Conservation (phyloP, 495 filamentous ascomycete genomes). For the Neurospora discreta region DNA sequence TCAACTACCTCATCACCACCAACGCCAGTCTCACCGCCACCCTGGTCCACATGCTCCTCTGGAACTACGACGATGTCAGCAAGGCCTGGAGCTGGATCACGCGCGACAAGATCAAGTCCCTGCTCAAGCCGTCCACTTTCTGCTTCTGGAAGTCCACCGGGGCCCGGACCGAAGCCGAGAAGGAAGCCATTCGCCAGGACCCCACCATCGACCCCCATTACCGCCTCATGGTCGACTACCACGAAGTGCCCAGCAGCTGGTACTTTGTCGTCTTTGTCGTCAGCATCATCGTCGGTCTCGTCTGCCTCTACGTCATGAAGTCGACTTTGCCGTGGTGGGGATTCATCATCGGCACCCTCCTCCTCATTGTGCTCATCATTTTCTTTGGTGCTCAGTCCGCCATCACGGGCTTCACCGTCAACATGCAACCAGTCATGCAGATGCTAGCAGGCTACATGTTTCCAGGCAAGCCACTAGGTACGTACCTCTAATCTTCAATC, state of each 20-base stretch:
- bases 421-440: conserved; percentile 5
- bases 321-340: conserved; percentile 46
- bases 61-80: conserved; percentile 31
- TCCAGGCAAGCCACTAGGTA: conserved; percentile 23
- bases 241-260: conserved; percentile 47
- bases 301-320: conserved; percentile 29
- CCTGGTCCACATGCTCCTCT: conserved; percentile 32
- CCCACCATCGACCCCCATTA: conserved; percentile 12
- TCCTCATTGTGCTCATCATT: conserved; percentile 22
- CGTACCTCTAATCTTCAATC: too few species aligned
- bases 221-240: conserved; percentile 33
- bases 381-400: neutral
- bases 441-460: conserved; percentile 25
- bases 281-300: conserved; percentile 39
- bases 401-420: neutral
- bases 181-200: neutral
- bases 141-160: conserved; percentile 2
- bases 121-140: conserved; percentile 9
- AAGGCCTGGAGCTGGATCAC: conserved; percentile 21
- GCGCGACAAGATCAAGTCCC: conserved; percentile 3
- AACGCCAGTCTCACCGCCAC: conserved; percentile 32
- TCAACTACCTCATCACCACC: conserved; percentile 26
- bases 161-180: neutral
- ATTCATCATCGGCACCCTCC: conserved; percentile 37
- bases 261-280: conserved; percentile 33